Percentiles rank a stretch among this genome's conserved stretches.
phyloP scores from a whole-genome alignment of 1,284 basidiomycete genomes.

The Ganoderma leucocontextum region DNA sequence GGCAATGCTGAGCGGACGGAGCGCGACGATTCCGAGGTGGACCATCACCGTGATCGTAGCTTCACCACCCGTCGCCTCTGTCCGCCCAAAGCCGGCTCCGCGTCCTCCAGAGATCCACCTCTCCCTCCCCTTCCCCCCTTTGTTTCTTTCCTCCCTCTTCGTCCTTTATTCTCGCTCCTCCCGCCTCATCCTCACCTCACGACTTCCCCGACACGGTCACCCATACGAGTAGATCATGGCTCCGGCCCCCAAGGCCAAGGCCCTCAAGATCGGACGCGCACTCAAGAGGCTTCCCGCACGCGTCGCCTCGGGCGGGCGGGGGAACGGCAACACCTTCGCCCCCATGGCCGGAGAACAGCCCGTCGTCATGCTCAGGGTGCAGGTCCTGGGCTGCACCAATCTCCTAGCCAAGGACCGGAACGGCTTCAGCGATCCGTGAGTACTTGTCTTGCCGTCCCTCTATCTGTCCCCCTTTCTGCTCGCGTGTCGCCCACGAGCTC shows the following conservation, averaged over 20 bases:
- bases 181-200: not conserved
- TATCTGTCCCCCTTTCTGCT: conserved; percentile 13
- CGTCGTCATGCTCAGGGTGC: conserved; percentile 69
- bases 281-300: conserved; percentile 55
- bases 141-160: not conserved
- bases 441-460: conserved; percentile 20
- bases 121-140: not conserved
- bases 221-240: conserved; percentile 24
- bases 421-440: conserved; percentile 80
- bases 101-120: not conserved
- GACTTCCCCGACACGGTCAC: not conserved
- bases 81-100: conserved; percentile 8
- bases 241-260: conserved; percentile 43
- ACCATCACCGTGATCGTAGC: not conserved
- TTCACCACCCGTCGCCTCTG: not conserved
- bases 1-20: not conserved
- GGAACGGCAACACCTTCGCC: conserved; percentile 51
- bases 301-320: conserved; percentile 49
- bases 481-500: conserved; percentile 4
- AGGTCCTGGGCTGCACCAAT: conserved; percentile 69
- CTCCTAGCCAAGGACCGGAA: conserved; percentile 70
- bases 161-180: not conserved
- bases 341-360: conserved; percentile 71
- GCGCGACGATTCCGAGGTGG: not conserved
- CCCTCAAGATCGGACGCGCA: conserved; percentile 55